These are phyloP conservation scores for Acacia concinna DNA, from an alignment of 331 rosid genomes.

Conservation along the genomic window DNA sequence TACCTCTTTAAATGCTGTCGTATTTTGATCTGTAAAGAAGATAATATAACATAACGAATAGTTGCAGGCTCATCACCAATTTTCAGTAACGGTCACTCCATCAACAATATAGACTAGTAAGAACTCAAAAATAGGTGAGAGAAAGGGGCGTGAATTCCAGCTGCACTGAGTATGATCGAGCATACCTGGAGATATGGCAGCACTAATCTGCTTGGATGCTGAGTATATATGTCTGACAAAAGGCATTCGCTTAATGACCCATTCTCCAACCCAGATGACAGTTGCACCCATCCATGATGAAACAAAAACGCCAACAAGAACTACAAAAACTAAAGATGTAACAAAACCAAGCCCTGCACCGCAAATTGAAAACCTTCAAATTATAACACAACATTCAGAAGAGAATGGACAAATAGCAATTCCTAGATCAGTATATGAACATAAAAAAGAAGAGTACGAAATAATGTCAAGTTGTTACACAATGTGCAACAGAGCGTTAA, in stretches of 20 bases:
- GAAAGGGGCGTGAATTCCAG: background rate
- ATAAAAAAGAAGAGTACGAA: background rate
- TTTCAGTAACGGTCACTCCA: conserved; percentile 11
- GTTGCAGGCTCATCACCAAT: conserved; percentile 28
- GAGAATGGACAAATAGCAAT: background rate
- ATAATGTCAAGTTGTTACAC: background rate
- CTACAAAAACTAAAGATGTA: conserved; percentile 78
- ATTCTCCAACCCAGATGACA: conserved; percentile 83
- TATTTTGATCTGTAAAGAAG: conserved; percentile 76
- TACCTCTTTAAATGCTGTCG: conserved; percentile 91
- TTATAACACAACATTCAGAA: conserved; percentile 11
- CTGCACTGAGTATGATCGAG: background rate
- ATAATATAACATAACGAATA: background rate
- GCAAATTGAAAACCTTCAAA: conserved; percentile 37
- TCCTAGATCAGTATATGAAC: background rate
- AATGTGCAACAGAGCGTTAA: background rate
- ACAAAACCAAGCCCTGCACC: conserved; percentile 91
- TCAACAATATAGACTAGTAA: background rate
- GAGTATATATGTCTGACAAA: conserved; percentile 85
- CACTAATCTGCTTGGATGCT: conserved; percentile 91
- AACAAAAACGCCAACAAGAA: conserved; percentile 83
- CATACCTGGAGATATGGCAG: conserved; percentile 93
- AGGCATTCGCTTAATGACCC: conserved; percentile 93
- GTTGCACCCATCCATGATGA: conserved; percentile 95
- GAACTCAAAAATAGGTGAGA: background rate